Conservation (phyloP, 2,329 filamentous ascomycete species). For the Talaromyces sp. region DNA sequence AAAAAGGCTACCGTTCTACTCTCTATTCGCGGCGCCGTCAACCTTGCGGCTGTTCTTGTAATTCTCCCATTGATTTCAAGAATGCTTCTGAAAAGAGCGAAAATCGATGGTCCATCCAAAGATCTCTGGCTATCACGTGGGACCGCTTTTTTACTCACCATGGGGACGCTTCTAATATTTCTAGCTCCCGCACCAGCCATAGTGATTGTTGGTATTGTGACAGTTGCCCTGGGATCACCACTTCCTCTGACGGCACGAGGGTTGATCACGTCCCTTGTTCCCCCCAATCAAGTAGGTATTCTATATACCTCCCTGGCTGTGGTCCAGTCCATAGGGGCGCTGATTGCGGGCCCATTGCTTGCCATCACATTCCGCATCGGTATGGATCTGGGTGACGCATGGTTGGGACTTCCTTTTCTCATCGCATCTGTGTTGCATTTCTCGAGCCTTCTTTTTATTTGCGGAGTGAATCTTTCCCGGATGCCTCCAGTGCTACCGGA, state of each 20-base stretch:
- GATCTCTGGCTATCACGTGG: constrained; percentile 10
- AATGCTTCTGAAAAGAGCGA: neutral
- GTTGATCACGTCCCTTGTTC: constrained; percentile 2
- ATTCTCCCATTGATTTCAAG: constrained; percentile 5
- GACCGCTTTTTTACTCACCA: neutral
- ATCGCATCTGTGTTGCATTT: neutral
- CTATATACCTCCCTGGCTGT: constrained; percentile 4
- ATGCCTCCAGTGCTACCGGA: neutral
- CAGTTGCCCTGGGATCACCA: constrained; percentile 1
- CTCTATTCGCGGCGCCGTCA: neutral
- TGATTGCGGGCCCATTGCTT: constrained; percentile 3
- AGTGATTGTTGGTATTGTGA: neutral
- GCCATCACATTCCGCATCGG: constrained; percentile 4
- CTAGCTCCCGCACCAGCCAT: neutral
- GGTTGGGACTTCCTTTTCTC: constrained; percentile 5
- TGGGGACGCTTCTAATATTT: constrained; percentile 1
- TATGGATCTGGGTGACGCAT: constrained; percentile 1
- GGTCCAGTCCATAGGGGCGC: neutral
- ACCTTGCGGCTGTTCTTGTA: constrained; percentile 5
- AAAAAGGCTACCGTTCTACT: constrained; percentile 6
- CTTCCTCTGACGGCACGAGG: neutral
- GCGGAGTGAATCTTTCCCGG: neutral
- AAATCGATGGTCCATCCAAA: neutral
- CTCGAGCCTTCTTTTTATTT: neutral
- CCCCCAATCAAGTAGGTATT: neutral